Conservation (phyloP, 2,329 filamentous ascomycete species). For the Pseudodiploospora longispora region DNA sequence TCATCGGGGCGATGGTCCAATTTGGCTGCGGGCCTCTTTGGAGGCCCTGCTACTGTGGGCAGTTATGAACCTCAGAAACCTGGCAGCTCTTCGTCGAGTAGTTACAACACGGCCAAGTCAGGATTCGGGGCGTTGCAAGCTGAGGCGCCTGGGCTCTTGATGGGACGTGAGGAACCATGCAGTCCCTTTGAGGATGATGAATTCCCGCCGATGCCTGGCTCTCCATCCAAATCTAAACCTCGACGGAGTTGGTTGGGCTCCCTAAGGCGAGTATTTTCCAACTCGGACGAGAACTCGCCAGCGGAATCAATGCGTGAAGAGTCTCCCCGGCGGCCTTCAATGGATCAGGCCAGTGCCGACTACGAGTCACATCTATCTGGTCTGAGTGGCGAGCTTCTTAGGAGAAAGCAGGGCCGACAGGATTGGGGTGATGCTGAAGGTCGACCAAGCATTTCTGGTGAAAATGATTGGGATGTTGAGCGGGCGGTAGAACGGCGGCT, state of each 20-base stretch:
- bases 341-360: conserved; percentile 28
- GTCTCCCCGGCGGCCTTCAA: conserved; percentile 22
- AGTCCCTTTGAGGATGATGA: conserved; percentile 25
- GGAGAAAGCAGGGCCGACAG: conserved; percentile 46
- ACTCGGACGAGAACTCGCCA: conserved; percentile 28
- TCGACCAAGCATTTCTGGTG: conserved; percentile 19
- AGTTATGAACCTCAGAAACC: conserved; percentile 23
- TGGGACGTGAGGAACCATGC: conserved; percentile 19
- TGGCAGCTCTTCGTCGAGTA: conserved; percentile 34
- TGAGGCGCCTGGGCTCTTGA: conserved; percentile 42
- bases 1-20: conserved; percentile 25
- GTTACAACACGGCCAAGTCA: conserved; percentile 46
- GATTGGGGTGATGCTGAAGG: conserved; percentile 40
- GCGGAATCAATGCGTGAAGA: conserved; percentile 17
- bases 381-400: conserved; percentile 40
- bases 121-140: conserved; percentile 44
- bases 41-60: conserved; percentile 17
- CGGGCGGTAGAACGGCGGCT: conserved; percentile 60
- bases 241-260: conserved; percentile 61
- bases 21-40: conserved; percentile 21
- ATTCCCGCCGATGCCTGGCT: conserved; percentile 35
- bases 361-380: conserved; percentile 37
- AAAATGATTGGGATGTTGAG: conserved; percentile 73
- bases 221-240: conserved; percentile 49
- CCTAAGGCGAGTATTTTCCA: conserved; percentile 53